phyloP scores from a whole-genome alignment of 176 grass and related monocot genomes.

The Oryza longistaminata region DNA sequence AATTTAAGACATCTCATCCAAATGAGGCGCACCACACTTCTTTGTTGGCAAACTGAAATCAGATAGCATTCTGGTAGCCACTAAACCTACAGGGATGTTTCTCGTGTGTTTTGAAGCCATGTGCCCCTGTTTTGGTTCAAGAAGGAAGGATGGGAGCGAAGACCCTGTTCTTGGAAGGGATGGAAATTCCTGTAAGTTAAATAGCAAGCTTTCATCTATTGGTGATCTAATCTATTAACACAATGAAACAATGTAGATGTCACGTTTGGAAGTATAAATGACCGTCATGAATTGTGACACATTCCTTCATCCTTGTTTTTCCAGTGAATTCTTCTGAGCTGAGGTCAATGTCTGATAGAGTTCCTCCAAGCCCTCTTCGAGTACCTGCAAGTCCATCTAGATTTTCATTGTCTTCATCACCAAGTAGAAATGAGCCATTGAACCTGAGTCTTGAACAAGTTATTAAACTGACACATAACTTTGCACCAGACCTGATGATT shows the following conservation, averaged over 20 bases:
- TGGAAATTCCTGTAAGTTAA: slow-evolving; percentile 62
- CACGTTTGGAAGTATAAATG: slow-evolving; percentile 3
- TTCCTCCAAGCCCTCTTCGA: slow-evolving; percentile 58
- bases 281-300: slow-evolving; percentile 14
- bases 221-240: slow-evolving; percentile 9
- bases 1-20: slow-evolving; percentile 31
- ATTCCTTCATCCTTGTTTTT: slow-evolving; percentile 35
- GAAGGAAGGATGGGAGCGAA: slow-evolving; percentile 59
- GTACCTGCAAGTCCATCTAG: slow-evolving; percentile 80
- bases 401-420: slow-evolving; percentile 70
- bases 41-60: slow-evolving; percentile 32
- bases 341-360: slow-evolving; percentile 67
- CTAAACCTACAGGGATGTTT: slow-evolving; percentile 61
- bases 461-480: slow-evolving; percentile 83
- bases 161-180: slow-evolving; percentile 57
- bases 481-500: slow-evolving; percentile 65
- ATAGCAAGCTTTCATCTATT: background rate
- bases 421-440: slow-evolving; percentile 67
- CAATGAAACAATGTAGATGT: background rate
- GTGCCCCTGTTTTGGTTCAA: slow-evolving; percentile 76
- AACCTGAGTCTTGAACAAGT: slow-evolving; percentile 71
- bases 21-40: slow-evolving; percentile 27
- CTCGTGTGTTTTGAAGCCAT: slow-evolving; percentile 63
- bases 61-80: slow-evolving; percentile 46
- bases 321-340: slow-evolving; percentile 66